Evolutionary conservation across 2,329 filamentous ascomycete genomes (phyloP), one percentile per base, ranked within the genome.

Genomic region (Alternaria ventricosa): DNA sequence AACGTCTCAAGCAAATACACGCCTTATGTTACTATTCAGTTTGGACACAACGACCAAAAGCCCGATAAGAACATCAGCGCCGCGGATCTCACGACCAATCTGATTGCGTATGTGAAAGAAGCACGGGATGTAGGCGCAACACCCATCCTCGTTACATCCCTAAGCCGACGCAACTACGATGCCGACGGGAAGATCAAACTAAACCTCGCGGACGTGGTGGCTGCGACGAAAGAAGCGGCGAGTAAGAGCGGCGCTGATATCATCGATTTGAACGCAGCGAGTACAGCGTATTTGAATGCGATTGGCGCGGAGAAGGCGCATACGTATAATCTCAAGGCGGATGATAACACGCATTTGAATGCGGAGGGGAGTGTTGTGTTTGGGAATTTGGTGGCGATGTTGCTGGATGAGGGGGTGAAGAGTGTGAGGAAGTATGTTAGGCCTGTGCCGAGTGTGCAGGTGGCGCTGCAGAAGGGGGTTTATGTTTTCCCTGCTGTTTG

Each of bases 21-120:
- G 5, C 79, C 82, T 7, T 87, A 84, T 56, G 86, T 88, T 7
- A 87, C 86, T 0, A 87, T 89, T 15, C 80, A 79, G 79, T 89
- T 89, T 61, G 87, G 87, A 0, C 87, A 89, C 73, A 89, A 89
- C 61, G 88, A 90, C 70, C 87, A 86, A 68, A 82, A n/a, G 76
- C 76, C 4, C 77, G 79, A 22, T 78, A 82, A 65, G 75, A 72
- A 72, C 9, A 74, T 89, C 57, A 77, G 78, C 3, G 74, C 87
- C 12, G 75, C 79, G 0, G 67, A 83, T 56, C 88, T 84, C 70
- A 81, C 84, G 25, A 73, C 74, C 2, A 88, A 88, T 51, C 79
- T 90, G 0, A 79, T 83, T 45, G 73, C 65, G 4, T 84, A 80
- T 45, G 77, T 76, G 3, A 50, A 69, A 2, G 80, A 82, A 50